Evolutionary conservation across 73 alveolate genomes (phyloP).

Genomic region (Tetrahymena borealis): DNA sequence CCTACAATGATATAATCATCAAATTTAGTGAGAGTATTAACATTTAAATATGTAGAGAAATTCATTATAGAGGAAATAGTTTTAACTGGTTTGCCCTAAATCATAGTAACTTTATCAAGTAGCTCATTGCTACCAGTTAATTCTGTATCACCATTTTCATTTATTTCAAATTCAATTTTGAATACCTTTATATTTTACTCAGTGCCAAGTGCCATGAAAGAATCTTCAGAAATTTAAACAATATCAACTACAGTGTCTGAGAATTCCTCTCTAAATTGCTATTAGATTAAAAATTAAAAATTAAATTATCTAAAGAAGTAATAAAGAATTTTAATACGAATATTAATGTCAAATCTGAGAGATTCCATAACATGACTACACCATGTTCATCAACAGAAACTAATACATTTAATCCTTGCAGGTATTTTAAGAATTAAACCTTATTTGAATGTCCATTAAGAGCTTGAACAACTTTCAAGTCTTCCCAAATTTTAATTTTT

Average conservation of each 20-base stretch:
- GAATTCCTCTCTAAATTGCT: neutral
- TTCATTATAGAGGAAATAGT: neutral
- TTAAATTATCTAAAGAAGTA: neutral
- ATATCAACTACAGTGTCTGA: neutral
- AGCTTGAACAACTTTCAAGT: neutral
- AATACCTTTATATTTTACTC: neutral
- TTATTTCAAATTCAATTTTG: neutral
- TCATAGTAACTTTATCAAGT: neutral
- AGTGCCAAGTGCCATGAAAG: neutral
- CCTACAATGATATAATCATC: neutral
- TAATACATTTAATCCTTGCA: neutral
- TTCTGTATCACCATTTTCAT: neutral
- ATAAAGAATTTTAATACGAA: neutral
- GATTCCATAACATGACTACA: neutral
- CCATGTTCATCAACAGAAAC: neutral
- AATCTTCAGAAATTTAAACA: neutral
- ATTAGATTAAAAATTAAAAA: neutral
- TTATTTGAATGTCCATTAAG: neutral
- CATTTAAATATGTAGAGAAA: neutral
- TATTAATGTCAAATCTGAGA: neutral
- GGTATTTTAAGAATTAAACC: neutral
- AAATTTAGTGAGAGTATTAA: neutral
- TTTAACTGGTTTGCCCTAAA: neutral
- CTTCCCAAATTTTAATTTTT: neutral
- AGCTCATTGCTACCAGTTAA: neutral